These are phyloP conservation scores for Bremia lactucae DNA, from an alignment of 352 stramenopile species.

Conservation along the genomic window DNA sequence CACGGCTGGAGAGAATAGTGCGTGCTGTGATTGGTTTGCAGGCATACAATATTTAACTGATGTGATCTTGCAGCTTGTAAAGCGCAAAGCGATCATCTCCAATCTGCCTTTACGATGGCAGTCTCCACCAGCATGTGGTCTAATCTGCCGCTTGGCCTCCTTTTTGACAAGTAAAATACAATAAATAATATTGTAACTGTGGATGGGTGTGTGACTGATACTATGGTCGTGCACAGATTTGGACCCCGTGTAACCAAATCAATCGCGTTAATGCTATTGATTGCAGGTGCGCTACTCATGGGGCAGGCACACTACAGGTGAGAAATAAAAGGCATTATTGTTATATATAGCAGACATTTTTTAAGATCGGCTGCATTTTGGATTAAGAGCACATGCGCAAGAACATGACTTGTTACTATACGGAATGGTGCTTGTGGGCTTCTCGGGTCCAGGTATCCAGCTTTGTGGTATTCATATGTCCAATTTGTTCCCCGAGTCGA, in stretches of 20 bases:
- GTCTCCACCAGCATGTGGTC: slow-evolving; percentile 51
- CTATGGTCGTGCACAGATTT: slow-evolving; percentile 20
- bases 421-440: slow-evolving; percentile 52
- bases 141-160: slow-evolving; percentile 47
- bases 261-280: slow-evolving; percentile 36
- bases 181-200: not conserved
- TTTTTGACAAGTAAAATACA: slow-evolving; percentile 40
- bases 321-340: not conserved
- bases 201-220: not conserved
- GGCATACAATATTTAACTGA: not conserved
- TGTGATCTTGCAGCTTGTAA: slow-evolving; percentile 28
- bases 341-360: not conserved
- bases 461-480: slow-evolving; percentile 63
- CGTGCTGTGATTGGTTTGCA: slow-evolving; percentile 1
- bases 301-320: slow-evolving; percentile 34
- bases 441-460: slow-evolving; percentile 54
- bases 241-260: slow-evolving; percentile 45
- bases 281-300: slow-evolving; percentile 37
- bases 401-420: slow-evolving; percentile 39
- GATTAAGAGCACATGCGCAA: slow-evolving; percentile 16
- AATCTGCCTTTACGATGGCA: slow-evolving; percentile 53
- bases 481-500: slow-evolving; percentile 60
- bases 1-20: slow-evolving; percentile 24
- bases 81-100: slow-evolving; percentile 40
- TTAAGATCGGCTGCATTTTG: not conserved